Conservation (phyloP, 2,329 filamentous ascomycete species). For the Zasmidium citrigriseum region DNA sequence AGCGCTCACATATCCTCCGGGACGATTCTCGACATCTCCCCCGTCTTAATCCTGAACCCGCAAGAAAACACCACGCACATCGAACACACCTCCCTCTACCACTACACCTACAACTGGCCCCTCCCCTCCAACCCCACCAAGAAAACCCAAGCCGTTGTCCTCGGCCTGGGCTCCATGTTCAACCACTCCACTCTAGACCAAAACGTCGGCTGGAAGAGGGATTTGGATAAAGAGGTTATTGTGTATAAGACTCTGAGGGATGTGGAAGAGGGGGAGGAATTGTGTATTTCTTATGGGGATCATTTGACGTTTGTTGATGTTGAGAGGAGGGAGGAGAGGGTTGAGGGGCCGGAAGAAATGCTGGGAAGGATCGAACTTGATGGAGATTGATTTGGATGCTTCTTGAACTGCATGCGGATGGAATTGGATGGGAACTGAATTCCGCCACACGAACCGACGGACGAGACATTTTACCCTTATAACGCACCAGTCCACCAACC, state of each 20-base stretch:
- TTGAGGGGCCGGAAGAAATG: conserved; percentile 39
- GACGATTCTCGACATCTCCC: conserved; percentile 54
- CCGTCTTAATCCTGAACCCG: conserved; percentile 52
- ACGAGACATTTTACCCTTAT: too few relatives aligned
- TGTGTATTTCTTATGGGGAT: conserved; percentile 55
- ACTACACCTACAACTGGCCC: conserved; percentile 60
- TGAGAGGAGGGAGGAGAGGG: conserved; percentile 30
- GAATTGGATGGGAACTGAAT: neutral
- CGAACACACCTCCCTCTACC: conserved; percentile 52
- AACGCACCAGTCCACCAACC: too few relatives aligned
- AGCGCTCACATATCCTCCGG: conserved; percentile 46
- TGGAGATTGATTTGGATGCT: neutral
- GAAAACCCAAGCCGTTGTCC: conserved; percentile 54
- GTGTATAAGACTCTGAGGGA: conserved; percentile 53
- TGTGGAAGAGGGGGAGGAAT: conserved; percentile 54
- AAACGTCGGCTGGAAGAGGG: conserved; percentile 58
- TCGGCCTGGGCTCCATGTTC: conserved; percentile 61
- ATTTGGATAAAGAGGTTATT: conserved; percentile 47
- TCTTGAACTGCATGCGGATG: too few relatives aligned
- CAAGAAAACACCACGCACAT: conserved; percentile 53
- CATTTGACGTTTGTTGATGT: conserved; percentile 51
- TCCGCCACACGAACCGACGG: neutral
- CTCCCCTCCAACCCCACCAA: conserved; percentile 28
- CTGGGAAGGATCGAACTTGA: conserved; percentile 43
- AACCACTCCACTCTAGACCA: conserved; percentile 55